phyloP scores from a whole-genome alignment of 2,329 filamentous ascomycete genomes.

The Monilinia fructigena region DNA sequence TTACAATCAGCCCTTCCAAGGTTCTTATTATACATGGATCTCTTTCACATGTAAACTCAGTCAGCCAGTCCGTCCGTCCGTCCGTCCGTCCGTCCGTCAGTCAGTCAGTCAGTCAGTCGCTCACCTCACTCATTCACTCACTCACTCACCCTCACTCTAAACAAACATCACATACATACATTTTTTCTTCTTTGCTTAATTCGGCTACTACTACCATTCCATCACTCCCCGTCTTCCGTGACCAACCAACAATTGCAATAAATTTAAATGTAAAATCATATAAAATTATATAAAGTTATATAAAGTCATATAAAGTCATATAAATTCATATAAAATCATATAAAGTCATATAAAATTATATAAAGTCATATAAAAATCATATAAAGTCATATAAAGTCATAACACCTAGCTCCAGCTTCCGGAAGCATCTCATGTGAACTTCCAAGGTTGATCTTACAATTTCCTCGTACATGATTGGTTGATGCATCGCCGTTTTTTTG shows the following conservation, averaged over 20 bases:
- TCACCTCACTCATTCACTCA: background rate
- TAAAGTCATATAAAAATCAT: no score
- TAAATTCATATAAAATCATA: no score
- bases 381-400: background rate
- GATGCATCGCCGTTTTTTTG: background rate
- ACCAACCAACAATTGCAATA: no score
- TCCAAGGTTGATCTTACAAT: slow-evolving; percentile 4
- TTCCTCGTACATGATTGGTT: background rate
- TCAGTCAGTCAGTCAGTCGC: no score
- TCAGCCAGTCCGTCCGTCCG: no score
- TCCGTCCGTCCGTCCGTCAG: no score
- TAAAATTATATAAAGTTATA: no score
- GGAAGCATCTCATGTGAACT: slow-evolving; percentile 12
- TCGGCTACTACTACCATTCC: background rate
- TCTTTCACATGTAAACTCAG: slow-evolving; percentile 20
- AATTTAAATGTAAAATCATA: no score
- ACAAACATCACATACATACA: background rate
- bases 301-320: no score
- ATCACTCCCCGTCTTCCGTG: background rate
- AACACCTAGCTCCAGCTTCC: slow-evolving; percentile 8
- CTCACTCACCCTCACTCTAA: background rate
- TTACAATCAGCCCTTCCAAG: background rate
- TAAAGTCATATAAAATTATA: no score
- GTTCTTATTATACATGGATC: no score
- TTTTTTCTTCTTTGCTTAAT: background rate